These are phyloP conservation scores for Penicillium bialowiezense DNA, from an alignment of 495 filamentous ascomycete genomes.

Conservation along the genomic window DNA sequence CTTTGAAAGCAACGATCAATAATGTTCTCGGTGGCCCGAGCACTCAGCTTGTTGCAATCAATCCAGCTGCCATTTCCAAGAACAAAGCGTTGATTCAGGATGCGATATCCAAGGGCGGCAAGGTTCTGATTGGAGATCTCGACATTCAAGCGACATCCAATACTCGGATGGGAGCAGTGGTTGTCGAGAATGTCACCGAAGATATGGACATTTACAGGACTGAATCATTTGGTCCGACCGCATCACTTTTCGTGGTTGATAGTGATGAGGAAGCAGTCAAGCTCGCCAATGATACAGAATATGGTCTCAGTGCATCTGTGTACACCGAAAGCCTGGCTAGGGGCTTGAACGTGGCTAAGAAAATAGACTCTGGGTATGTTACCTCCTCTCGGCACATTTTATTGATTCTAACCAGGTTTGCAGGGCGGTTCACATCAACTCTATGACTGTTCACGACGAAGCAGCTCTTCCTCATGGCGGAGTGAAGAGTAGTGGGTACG, in stretches of 20 bases:
- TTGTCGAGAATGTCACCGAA: slow-evolving; percentile 63
- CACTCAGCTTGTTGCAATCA: slow-evolving; percentile 54
- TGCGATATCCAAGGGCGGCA: slow-evolving; percentile 66
- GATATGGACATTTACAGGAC: slow-evolving; percentile 80
- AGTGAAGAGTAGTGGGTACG: slow-evolving; percentile 69
- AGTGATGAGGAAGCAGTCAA: slow-evolving; percentile 46
- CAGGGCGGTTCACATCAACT: slow-evolving; percentile 72
- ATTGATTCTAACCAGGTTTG: background rate
- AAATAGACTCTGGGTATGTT: background rate
- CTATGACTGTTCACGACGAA: slow-evolving; percentile 78
- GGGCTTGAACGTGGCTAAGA: background rate
- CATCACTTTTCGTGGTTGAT: slow-evolving; percentile 48
- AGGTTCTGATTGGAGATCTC: slow-evolving; percentile 57
- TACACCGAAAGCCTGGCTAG: background rate
- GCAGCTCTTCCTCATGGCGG: slow-evolving; percentile 69
- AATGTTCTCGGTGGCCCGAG: background rate
- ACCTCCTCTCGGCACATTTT: background rate
- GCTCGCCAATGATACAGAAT: slow-evolving; percentile 51
- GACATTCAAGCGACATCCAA: slow-evolving; percentile 39
- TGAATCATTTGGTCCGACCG: slow-evolving; percentile 81
- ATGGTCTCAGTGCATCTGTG: slow-evolving; percentile 30
- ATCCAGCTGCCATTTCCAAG: slow-evolving; percentile 57
- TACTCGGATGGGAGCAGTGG: slow-evolving; percentile 65
- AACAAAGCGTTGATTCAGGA: slow-evolving; percentile 63
- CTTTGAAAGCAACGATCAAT: background rate